Conservation (phyloP, 805 yeast species). For the Suhomyces sp. region DNA sequence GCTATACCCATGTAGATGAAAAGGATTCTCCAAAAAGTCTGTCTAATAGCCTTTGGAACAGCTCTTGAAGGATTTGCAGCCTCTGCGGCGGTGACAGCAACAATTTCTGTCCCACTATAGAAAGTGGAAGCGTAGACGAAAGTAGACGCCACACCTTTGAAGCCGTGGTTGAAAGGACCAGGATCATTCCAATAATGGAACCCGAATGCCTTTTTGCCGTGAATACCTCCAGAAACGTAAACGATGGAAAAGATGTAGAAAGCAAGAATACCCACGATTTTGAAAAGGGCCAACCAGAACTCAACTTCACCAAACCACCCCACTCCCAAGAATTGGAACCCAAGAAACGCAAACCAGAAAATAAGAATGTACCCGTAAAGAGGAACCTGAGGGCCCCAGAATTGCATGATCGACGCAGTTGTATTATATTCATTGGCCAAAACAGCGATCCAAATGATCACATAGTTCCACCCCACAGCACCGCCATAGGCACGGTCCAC, state of each 20-base stretch:
- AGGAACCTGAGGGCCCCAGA: constrained; percentile 53
- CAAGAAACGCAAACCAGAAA: constrained; percentile 51
- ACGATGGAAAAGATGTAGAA: constrained; percentile 52
- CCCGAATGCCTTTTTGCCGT: constrained; percentile 37
- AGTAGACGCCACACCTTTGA: constrained; percentile 55
- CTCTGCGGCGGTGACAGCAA: constrained; percentile 62
- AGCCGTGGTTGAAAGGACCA: constrained; percentile 46
- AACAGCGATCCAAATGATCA: constrained; percentile 56
- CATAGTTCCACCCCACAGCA: constrained; percentile 52
- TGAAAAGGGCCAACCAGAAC: constrained; percentile 50
- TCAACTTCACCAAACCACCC: constrained; percentile 58
- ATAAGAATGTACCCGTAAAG: constrained; percentile 55
- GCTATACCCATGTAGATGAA: constrained; percentile 54
- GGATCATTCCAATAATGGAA: constrained; percentile 45
- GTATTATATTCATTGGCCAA: constrained; percentile 56
- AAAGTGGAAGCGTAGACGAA: constrained; percentile 62
- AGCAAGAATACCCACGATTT: constrained; percentile 47
- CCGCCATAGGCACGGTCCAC: constrained; percentile 60
- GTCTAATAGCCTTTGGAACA: constrained; percentile 57
- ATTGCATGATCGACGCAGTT: constrained; percentile 47
- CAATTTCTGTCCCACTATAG: constrained; percentile 57
- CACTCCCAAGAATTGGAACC: constrained; percentile 52
- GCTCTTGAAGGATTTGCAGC: constrained; percentile 57
- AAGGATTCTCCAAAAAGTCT: constrained; percentile 54
- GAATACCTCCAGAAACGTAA: constrained; percentile 45